A percentile compares a stretch with the other conserved stretches of the same genome.
These are phyloP conservation scores for Xylaria telfairii DNA, from an alignment of 495 filamentous ascomycete genomes.

Conservation along the genomic window DNA sequence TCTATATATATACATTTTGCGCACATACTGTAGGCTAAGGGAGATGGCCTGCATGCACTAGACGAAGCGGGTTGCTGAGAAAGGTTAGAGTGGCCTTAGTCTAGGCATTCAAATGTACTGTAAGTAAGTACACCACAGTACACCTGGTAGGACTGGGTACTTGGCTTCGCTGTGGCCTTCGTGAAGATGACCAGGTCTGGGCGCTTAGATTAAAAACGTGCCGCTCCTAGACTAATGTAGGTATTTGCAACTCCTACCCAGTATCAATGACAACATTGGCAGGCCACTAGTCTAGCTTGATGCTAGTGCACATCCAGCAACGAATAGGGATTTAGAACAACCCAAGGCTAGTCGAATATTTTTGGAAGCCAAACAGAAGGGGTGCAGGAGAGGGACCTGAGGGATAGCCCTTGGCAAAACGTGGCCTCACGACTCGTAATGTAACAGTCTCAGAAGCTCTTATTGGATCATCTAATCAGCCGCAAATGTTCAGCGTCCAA, in stretches of 20 bases:
- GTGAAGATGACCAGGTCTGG: not conserved
- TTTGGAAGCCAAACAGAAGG: not conserved
- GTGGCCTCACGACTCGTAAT: not conserved
- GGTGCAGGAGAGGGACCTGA: not conserved
- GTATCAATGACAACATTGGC: slow-evolving; percentile 1
- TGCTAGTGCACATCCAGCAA: not conserved
- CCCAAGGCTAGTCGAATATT: not conserved
- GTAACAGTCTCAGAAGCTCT: not conserved
- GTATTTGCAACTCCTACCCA: not conserved
- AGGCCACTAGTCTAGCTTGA: not conserved
- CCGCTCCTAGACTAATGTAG: not conserved
- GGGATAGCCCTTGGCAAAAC: slow-evolving; percentile 14
- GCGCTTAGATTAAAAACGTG: not conserved
- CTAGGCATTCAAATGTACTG: not conserved
- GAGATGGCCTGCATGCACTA: slow-evolving; percentile 1
- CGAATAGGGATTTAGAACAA: not conserved
- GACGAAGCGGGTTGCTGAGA: not conserved
- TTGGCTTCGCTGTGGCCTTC: not conserved
- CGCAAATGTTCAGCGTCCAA: not conserved
- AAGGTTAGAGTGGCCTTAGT: not conserved
- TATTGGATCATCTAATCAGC: slow-evolving; percentile 1
- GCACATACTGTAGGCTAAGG: not conserved
- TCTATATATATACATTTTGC: not conserved
- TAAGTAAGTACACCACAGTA: not conserved
- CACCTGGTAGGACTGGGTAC: not conserved